These are phyloP conservation scores for Triticum urartu DNA, from an alignment of 176 grass and related monocot genomes.

Conservation along the genomic window DNA sequence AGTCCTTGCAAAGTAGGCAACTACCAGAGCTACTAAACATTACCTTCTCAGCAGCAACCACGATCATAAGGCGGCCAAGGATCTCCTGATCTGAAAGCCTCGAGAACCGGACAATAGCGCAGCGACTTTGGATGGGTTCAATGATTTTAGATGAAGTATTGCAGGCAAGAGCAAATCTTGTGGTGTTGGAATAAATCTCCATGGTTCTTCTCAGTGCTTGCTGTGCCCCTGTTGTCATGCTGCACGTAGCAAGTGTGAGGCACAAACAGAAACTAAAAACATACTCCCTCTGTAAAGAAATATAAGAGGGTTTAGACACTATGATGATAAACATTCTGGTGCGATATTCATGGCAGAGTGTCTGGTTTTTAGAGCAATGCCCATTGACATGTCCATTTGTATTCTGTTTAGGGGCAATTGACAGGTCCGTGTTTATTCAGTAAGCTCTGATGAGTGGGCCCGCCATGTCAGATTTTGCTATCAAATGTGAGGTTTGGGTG, in stretches of 20 bases:
- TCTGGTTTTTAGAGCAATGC: background rate
- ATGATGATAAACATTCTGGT: background rate
- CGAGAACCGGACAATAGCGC: slow-evolving; percentile 89
- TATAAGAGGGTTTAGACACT: too few relatives aligned
- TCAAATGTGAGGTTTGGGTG: background rate
- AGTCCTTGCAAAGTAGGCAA: background rate
- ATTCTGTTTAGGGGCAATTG: background rate
- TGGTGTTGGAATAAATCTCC: slow-evolving; percentile 99
- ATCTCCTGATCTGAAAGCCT: slow-evolving; percentile 95
- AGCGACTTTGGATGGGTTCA: slow-evolving; percentile 97
- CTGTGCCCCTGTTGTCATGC: slow-evolving; percentile 95
- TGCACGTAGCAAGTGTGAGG: slow-evolving; percentile 34
- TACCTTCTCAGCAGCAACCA: slow-evolving; percentile 91
- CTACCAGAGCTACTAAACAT: background rate
- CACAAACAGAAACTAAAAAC: background rate
- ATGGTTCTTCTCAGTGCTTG: slow-evolving; percentile 95
- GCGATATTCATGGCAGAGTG: background rate
- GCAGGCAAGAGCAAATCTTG: slow-evolving; percentile 89
- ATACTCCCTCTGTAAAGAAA: background rate
- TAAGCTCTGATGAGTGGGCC: background rate
- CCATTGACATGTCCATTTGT: background rate
- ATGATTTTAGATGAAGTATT: slow-evolving; percentile 99
- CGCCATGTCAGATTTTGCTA: background rate
- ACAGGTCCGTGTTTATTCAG: background rate
- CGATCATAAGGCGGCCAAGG: slow-evolving; percentile 83